Evolutionary conservation across 2,329 filamentous ascomycete species (phyloP), one percentile per base, ranked within the genome.

Genomic region (Aspergillus jensenii): DNA sequence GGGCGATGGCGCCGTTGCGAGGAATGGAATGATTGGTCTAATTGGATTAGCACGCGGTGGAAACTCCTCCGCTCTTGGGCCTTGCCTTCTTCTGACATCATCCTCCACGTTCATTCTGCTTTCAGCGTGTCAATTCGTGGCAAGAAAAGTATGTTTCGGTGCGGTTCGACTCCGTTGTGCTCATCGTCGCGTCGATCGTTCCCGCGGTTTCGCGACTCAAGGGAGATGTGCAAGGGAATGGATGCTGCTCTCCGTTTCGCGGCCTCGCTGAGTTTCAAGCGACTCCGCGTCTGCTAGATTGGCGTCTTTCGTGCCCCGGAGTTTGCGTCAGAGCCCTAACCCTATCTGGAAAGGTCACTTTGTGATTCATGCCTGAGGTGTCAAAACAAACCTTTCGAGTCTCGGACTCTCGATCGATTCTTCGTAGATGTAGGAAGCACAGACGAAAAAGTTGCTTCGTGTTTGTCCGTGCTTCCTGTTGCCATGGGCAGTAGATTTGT

Each of bases 71-170:
- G 51, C 52, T 59, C 52, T 57, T 47, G 31, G 50, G 45, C 27
- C 37, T 52, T 37, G 39, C 44, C 39, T 49, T 55, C 45, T 31
- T 47, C 59, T 61, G 59, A 61, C 56, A 59, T 61, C 59, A 61
- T 61, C n/a, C 50, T 41, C 46, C 44, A 37, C 41, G 40, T 48
- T 45, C 19, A 21, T 23, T 58, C 39, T 17, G 55, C n/a, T 53
- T 15, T 43, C 25, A 40, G 40, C 39, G n/a, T 51, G 45, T 37
- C 33, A 50, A 46, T 27, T 56, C 7, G 31, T 51, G 47, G 40
- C 37, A 56, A 54, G 17, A 25, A 47, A 17, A n/a, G 17, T 49
- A 12, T 37, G 41, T 43, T 52, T 8, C 19, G 14, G 37, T n/a
- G 11, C 7, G 7, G 17, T 21, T 50, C 53, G 21, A 25, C 21